Percentiles rank a stretch among this genome's conserved stretches.
Evolutionary conservation across 2,329 filamentous ascomycete species (phyloP).

Genomic region (Cephalotrichum gorgonifer): DNA sequence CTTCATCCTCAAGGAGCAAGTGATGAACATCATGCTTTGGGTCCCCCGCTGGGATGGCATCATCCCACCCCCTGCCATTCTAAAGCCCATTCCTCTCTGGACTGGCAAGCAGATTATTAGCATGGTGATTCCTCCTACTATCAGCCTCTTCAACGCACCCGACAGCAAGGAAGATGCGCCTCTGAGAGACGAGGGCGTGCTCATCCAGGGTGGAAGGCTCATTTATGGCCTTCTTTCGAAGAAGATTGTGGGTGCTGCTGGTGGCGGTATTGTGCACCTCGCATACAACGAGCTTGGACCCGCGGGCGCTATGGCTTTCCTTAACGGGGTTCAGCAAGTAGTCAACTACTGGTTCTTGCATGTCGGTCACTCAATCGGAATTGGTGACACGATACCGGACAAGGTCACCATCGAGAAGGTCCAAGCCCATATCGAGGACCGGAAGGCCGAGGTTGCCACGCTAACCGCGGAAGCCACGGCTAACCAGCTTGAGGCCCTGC

Average conservation of each 20-base stretch:
- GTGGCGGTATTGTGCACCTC: constrained; percentile 87
- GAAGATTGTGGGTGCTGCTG: constrained; percentile 84
- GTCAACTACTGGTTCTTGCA: constrained; percentile 97
- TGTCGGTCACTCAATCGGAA: constrained; percentile 94
- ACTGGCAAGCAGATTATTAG: constrained; percentile 97
- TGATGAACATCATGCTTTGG: constrained; percentile 97
- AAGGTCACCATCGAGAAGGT: constrained; percentile 74
- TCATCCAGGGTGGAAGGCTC: constrained; percentile 79
- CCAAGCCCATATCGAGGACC: constrained; percentile 65
- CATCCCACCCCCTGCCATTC: constrained; percentile 84
- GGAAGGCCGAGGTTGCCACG: constrained; percentile 70
- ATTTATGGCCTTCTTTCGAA: constrained; percentile 88
- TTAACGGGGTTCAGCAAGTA: constrained; percentile 90
- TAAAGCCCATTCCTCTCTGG: constrained; percentile 89
- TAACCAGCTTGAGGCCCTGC: constrained; percentile 82
- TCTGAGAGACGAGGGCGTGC: constrained; percentile 63
- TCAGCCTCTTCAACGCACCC: constrained; percentile 67
- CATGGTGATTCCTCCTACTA: constrained; percentile 77
- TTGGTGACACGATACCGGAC: constrained; percentile 95
- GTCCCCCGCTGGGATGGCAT: constrained; percentile 96
- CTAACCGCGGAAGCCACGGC: constrained; percentile 71
- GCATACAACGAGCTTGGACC: constrained; percentile 92
- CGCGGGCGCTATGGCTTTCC: constrained; percentile 80
- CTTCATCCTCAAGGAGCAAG: constrained; percentile 79
- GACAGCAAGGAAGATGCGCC: constrained; percentile 48